Percentiles rank a stretch among this genome's conserved stretches.
Conservation (phyloP, 495 filamentous ascomycete genomes). For the Cenococcum geophilum region DNA sequence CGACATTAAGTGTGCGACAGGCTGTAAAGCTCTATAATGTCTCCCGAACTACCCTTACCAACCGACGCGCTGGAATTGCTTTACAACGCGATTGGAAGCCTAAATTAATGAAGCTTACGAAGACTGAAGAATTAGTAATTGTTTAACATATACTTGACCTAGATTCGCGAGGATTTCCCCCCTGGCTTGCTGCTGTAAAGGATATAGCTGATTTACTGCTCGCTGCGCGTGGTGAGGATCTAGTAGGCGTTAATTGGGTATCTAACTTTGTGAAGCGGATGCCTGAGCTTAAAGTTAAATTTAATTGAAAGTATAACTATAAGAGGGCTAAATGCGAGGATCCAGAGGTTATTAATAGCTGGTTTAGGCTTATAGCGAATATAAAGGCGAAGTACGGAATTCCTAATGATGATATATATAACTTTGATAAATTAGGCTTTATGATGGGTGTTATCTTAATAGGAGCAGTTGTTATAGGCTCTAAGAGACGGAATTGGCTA, state of each 20-base stretch:
- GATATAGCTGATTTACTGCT: conserved; percentile 5
- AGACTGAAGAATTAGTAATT: conserved; percentile 2
- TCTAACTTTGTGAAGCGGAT: conserved; percentile 3
- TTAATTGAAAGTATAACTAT: conserved; percentile 16
- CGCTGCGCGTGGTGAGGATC: neutral
- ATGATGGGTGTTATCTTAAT: conserved; percentile 16
- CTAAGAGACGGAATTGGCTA: conserved; percentile 3
- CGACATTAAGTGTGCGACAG: neutral
- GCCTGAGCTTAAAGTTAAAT: conserved; percentile 11
- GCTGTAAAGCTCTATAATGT: neutral
- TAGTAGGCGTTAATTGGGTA: neutral
- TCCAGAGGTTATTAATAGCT: conserved; percentile 13
- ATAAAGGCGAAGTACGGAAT: conserved; percentile 14
- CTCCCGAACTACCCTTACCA: conserved; percentile 4
- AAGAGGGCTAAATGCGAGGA: too few relatives aligned
- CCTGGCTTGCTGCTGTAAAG: neutral
- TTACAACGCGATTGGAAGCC: neutral
- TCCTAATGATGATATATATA: conserved; percentile 17
- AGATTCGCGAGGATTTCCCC: neutral
- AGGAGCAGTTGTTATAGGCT: conserved; percentile 10
- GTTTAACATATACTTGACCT: neutral
- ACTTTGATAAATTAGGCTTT: conserved; percentile 22
- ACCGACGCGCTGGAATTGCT: conserved; percentile 3
- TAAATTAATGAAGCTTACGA: conserved; percentile 3
- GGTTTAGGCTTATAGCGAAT: conserved; percentile 11